Percentiles rank a stretch among this genome's conserved stretches.
Evolutionary conservation across 2,329 filamentous ascomycete genomes (phyloP).

Genomic region (Dothiorella sarmentorum): DNA sequence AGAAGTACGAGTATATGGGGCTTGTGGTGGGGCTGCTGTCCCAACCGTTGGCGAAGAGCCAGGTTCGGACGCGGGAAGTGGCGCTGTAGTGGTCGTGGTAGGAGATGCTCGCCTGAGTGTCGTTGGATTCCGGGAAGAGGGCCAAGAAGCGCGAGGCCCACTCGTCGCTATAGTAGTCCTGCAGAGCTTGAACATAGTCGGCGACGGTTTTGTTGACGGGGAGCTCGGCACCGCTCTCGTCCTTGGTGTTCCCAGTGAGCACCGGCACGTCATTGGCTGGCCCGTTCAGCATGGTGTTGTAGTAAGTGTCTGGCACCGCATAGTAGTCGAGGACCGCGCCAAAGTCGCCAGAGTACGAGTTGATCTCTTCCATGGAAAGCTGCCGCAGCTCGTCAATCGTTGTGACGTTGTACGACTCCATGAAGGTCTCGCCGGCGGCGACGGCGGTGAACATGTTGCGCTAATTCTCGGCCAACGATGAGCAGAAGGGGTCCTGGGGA

Average conservation of each 20-base stretch:
- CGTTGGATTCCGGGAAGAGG: slow-evolving; percentile 32
- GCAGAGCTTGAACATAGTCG: slow-evolving; percentile 46
- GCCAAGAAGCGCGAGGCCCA: slow-evolving; percentile 30
- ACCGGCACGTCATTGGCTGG: slow-evolving; percentile 51
- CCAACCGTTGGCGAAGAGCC: slow-evolving; percentile 26
- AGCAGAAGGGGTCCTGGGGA: slow-evolving; percentile 29
- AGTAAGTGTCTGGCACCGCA: slow-evolving; percentile 26
- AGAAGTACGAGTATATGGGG: slow-evolving; percentile 37
- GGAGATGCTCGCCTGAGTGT: slow-evolving; percentile 28
- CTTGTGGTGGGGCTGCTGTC: slow-evolving; percentile 12
- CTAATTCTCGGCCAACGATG: background rate
- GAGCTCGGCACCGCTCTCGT: slow-evolving; percentile 59
- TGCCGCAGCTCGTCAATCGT: background rate
- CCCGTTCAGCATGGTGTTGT: slow-evolving; percentile 25
- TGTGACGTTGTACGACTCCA: slow-evolving; percentile 29
- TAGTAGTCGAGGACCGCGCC: slow-evolving; percentile 23
- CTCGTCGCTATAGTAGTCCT: slow-evolving; percentile 20
- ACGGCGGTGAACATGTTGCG: slow-evolving; percentile 23
- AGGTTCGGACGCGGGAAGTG: slow-evolving; percentile 28
- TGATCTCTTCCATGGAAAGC: background rate
- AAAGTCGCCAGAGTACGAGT: background rate
- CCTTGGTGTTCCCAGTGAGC: slow-evolving; percentile 61
- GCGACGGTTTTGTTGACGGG: slow-evolving; percentile 48
- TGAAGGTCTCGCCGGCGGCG: slow-evolving; percentile 28
- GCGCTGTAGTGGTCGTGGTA: slow-evolving; percentile 31